These are phyloP conservation scores for Daldinia bambusicola DNA, from an alignment of 495 filamentous ascomycete species.

Conservation along the genomic window DNA sequence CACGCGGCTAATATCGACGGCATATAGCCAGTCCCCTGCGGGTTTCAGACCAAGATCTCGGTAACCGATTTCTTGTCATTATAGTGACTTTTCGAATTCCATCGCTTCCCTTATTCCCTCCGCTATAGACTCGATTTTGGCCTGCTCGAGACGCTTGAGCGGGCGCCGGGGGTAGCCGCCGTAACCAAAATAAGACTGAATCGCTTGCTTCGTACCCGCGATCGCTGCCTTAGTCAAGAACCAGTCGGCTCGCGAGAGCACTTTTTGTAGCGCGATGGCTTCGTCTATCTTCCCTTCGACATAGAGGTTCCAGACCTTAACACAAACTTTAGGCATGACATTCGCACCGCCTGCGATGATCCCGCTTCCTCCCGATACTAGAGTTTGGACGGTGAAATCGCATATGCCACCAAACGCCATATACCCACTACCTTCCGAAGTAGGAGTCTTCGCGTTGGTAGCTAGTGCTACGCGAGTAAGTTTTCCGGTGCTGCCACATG, in stretches of 20 bases:
- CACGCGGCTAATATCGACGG: constrained; percentile 44
- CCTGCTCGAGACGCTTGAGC: constrained; percentile 72
- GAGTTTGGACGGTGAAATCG: constrained; percentile 86
- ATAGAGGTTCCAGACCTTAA: constrained; percentile 84
- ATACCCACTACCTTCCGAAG: constrained; percentile 72
- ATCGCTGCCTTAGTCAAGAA: constrained; percentile 86
- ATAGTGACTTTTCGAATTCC: constrained; percentile 63
- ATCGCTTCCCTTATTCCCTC: constrained; percentile 77
- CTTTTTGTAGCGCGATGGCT: constrained; percentile 76
- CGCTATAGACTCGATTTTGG: constrained; percentile 69
- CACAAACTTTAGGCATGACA: constrained; percentile 83
- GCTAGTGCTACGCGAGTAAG: constrained; percentile 83
- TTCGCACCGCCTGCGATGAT: constrained; percentile 91
- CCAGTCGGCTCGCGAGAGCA: constrained; percentile 82
- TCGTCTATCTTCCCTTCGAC: constrained; percentile 75
- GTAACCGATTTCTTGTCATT: constrained; percentile 38
- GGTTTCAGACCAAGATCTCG: constrained; percentile 34
- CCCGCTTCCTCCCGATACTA: constrained; percentile 80
- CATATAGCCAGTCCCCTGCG: constrained; percentile 38
- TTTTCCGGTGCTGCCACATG: constrained; percentile 90
- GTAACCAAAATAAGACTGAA: constrained; percentile 86
- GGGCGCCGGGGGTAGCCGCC: constrained; percentile 81
- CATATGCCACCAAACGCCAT: constrained; percentile 91
- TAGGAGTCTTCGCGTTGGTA: constrained; percentile 76
- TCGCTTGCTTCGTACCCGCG: constrained; percentile 85